Conservation (phyloP, 1,284 basidiomycete genomes). For the Dichomitus squalens region DNA sequence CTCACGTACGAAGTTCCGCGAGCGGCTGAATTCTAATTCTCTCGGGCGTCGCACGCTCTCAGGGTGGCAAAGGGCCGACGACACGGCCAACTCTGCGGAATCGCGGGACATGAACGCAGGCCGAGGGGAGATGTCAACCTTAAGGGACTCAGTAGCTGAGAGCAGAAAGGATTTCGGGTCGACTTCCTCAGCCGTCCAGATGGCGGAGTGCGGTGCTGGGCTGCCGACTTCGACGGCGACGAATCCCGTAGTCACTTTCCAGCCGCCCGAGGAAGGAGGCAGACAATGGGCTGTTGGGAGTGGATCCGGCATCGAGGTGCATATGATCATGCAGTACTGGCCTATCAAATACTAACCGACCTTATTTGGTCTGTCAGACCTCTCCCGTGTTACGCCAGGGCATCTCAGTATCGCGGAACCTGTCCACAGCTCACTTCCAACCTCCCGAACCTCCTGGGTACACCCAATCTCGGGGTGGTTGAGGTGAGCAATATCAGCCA, state of each 20-base stretch:
- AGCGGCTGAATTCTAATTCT: slow-evolving; percentile 41
- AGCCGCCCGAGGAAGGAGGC: neutral
- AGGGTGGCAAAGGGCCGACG: slow-evolving; percentile 32
- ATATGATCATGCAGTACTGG: too few species aligned
- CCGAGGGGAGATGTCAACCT: neutral
- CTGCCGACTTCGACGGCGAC: neutral
- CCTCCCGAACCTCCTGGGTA: neutral
- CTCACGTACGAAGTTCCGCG: slow-evolving; percentile 42
- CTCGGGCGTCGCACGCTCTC: slow-evolving; percentile 42
- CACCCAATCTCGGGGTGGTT: too few species aligned
- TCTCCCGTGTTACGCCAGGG: neutral
- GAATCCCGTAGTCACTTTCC: neutral
- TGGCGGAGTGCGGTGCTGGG: neutral
- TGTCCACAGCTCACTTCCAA: neutral
- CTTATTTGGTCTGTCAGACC: neutral
- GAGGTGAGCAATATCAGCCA: too few species aligned
- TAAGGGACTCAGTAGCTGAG: neutral
- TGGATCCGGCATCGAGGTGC: neutral
- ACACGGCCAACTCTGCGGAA: neutral
- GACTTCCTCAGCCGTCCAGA: neutral
- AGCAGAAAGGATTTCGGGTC: neutral
- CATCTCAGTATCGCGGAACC: neutral
- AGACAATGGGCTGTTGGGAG: neutral
- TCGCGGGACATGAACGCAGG: neutral
- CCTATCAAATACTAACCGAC: too few species aligned